Evolutionary conservation across 306 rosid species (phyloP).

Genomic region (Oxytropis ochrocephala): DNA sequence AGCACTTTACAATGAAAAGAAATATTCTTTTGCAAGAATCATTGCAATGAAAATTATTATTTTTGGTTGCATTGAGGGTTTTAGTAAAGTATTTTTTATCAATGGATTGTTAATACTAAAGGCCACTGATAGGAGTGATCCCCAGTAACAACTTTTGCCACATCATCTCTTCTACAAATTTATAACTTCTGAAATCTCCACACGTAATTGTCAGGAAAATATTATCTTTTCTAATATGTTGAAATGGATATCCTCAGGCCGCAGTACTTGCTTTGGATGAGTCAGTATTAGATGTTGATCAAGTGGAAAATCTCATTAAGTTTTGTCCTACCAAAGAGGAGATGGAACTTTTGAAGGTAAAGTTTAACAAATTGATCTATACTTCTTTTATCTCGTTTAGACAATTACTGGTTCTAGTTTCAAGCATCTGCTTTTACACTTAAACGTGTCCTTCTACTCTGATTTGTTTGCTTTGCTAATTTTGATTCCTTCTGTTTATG

Average conservation of each 20-base stretch:
- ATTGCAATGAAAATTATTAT: background rate
- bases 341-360: slow-evolving; percentile 95
- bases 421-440: slow-evolving; percentile 13
- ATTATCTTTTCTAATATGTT: slow-evolving; percentile 22
- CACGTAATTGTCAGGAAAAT: background rate
- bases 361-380: slow-evolving; percentile 14
- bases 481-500: slow-evolving; percentile 26
- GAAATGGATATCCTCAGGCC: slow-evolving; percentile 55
- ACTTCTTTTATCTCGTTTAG: slow-evolving; percentile 8
- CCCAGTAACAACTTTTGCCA: background rate
- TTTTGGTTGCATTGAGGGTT: background rate
- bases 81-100: background rate
- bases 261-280: slow-evolving; percentile 90
- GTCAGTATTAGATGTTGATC: slow-evolving; percentile 86
- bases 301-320: slow-evolving; percentile 91
- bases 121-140: slow-evolving; percentile 4
- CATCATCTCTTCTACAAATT: slow-evolving; percentile 1
- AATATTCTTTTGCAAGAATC: slow-evolving; percentile 13
- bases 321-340: slow-evolving; percentile 98
- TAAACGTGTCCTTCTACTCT: background rate
- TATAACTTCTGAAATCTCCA: slow-evolving; percentile 10
- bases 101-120: background rate
- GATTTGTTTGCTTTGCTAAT: slow-evolving; percentile 20
- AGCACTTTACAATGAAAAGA: background rate
- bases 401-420: slow-evolving; percentile 13